Conservation (phyloP, 352 stramenopile genomes). For the Globisporangium lucens region DNA sequence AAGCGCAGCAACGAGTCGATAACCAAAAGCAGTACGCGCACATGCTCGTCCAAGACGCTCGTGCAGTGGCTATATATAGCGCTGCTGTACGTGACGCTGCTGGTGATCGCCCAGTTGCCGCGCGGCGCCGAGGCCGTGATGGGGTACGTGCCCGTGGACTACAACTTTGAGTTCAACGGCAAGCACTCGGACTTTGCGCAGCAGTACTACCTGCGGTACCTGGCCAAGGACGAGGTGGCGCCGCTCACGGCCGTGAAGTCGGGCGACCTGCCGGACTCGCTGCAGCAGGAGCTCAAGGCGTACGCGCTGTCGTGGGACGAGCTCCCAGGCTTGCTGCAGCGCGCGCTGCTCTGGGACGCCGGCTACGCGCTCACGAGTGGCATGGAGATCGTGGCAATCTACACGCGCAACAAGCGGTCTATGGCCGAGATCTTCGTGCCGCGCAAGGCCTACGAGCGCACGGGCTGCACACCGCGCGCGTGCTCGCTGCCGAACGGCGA, state of each 20-base stretch:
- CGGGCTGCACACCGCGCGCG: constrained; percentile 33
- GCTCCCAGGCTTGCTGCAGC: constrained; percentile 54
- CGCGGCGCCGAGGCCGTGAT: constrained; percentile 25
- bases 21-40: constrained; percentile 2
- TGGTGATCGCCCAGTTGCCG: constrained; percentile 24
- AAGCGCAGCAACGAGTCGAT: background rate
- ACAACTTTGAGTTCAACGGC: constrained; percentile 48
- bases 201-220: constrained; percentile 57
- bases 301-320: constrained; percentile 44
- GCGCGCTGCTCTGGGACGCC: constrained; percentile 63
- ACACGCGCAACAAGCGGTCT: constrained; percentile 55
- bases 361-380: constrained; percentile 50
- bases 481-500: constrained; percentile 27
- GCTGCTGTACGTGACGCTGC: constrained; percentile 26
- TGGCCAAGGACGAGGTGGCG: constrained; percentile 26
- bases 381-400: constrained; percentile 38
- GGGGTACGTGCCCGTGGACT: constrained; percentile 33
- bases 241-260: constrained; percentile 27
- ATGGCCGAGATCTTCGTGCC: constrained; percentile 69
- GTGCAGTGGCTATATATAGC: constrained; percentile 8
- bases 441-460: constrained; percentile 51
- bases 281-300: constrained; percentile 29
- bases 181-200: constrained; percentile 66
- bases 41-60: background rate
- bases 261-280: constrained; percentile 23